phyloP scores from a whole-genome alignment of 164 flowering plant species.

The Paratinospora sagittata region DNA sequence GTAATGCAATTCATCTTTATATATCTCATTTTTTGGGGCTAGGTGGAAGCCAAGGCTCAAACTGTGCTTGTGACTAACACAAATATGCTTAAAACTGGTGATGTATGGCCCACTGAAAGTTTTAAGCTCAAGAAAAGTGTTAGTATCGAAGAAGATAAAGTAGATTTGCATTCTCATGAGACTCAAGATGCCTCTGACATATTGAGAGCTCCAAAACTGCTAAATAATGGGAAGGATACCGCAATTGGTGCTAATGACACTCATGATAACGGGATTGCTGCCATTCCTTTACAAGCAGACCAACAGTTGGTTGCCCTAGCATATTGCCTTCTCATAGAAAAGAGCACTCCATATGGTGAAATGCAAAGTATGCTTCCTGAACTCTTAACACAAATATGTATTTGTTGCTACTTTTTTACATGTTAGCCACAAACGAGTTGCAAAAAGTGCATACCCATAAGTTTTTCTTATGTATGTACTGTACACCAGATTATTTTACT shows the following conservation, averaged over 20 bases:
- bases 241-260: slow-evolving; percentile 14
- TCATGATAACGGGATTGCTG: slow-evolving; percentile 19
- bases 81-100: slow-evolving; percentile 20
- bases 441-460: neutral
- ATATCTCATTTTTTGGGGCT: slow-evolving; percentile 9
- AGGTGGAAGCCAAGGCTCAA: slow-evolving; percentile 81
- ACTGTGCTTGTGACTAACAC: slow-evolving; percentile 54
- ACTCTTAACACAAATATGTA: neutral
- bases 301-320: slow-evolving; percentile 79
- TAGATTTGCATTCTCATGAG: slow-evolving; percentile 21
- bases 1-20: neutral
- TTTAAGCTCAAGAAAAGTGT: slow-evolving; percentile 18
- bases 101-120: slow-evolving; percentile 7
- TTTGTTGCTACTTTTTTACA: neutral
- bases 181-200: slow-evolving; percentile 54
- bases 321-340: slow-evolving; percentile 66
- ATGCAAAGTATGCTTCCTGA: slow-evolving; percentile 51
- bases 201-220: slow-evolving; percentile 56
- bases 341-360: slow-evolving; percentile 55
- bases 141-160: slow-evolving; percentile 16
- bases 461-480: neutral
- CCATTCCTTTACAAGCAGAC: slow-evolving; percentile 29
- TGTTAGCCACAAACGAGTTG: neutral
- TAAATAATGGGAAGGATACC: slow-evolving; percentile 29
- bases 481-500: neutral